phyloP scores from a whole-genome alignment of 208 protist genomes.

The Trypanosoma conorhini region DNA sequence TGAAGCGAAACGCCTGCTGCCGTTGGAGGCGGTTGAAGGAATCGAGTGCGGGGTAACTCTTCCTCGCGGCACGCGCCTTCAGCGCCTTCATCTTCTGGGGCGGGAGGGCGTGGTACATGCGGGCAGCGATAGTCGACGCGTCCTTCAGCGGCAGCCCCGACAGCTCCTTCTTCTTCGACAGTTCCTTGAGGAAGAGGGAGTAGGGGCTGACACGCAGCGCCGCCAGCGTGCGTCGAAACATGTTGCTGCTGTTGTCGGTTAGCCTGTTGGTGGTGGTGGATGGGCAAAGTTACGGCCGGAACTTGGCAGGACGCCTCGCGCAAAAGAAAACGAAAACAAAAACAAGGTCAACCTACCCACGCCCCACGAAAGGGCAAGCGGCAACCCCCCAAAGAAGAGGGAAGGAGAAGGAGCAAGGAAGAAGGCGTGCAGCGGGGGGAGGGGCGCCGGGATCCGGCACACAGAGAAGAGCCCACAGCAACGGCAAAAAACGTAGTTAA shows the following conservation, averaged over 20 bases:
- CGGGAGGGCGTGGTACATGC: slow-evolving; percentile 51
- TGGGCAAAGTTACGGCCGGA: background rate
- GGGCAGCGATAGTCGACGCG: slow-evolving; percentile 16
- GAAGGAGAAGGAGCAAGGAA: background rate
- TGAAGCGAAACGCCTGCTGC: slow-evolving; percentile 48
- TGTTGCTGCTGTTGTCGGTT: slow-evolving; percentile 12
- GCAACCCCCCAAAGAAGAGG: slow-evolving; percentile 8
- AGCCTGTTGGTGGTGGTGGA: background rate
- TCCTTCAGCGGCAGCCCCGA: slow-evolving; percentile 22
- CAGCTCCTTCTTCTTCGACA: slow-evolving; percentile 37
- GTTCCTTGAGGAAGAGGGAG: slow-evolving; percentile 63
- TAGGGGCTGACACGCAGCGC: slow-evolving; percentile 58
- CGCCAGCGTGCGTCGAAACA: slow-evolving; percentile 44
- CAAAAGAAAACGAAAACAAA: no score
- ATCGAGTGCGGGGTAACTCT: slow-evolving; percentile 60
- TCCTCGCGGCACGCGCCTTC: slow-evolving; percentile 36
- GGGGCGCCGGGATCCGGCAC: no score
- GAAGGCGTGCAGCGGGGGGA: background rate
- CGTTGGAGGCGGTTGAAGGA: slow-evolving; percentile 79
- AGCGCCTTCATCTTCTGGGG: slow-evolving; percentile 40
- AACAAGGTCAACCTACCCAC: background rate
- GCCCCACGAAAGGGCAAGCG: background rate
- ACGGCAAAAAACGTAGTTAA: background rate
- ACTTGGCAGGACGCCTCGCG: background rate
- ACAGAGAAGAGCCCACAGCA: background rate